Conservation (phyloP, 2,329 filamentous ascomycete genomes). For the Myriosclerotinia scirpicola region DNA sequence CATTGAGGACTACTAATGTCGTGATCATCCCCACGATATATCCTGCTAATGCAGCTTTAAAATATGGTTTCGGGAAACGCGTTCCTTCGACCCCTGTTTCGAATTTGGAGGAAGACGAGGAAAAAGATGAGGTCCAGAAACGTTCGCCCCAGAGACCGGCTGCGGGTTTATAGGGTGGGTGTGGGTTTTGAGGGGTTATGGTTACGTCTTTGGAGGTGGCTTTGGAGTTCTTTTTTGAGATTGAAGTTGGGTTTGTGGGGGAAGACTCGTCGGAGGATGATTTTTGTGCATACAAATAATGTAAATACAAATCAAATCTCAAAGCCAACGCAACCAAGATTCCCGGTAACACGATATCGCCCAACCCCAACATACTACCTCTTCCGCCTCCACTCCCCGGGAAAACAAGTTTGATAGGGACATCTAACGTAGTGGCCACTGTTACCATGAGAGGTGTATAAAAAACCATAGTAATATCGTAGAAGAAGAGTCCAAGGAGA, state of each 20-base stretch:
- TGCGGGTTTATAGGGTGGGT: conserved; percentile 52
- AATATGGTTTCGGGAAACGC: conserved; percentile 80
- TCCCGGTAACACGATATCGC: conserved; percentile 91
- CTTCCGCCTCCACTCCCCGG: conserved; percentile 54
- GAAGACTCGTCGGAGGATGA: conserved; percentile 29
- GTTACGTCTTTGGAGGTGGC: conserved; percentile 29
- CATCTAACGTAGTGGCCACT: conserved; percentile 84
- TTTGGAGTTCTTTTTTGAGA: background rate
- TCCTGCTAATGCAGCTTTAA: conserved; percentile 71
- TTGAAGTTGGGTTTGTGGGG: background rate
- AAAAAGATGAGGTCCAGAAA: conserved; percentile 64
- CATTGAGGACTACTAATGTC: conserved; percentile 74
- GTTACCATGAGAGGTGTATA: conserved; percentile 85
- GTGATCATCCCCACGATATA: conserved; percentile 76
- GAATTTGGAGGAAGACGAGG: background rate
- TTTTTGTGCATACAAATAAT: conserved; percentile 70
- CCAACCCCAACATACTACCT: conserved; percentile 80
- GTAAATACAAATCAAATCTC: conserved; percentile 85
- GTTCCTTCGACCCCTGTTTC: conserved; percentile 28
- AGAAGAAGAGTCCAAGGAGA: conserved; percentile 79
- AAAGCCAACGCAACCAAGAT: conserved; percentile 86
- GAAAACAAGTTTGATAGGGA: conserved; percentile 90
- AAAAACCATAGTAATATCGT: conserved; percentile 92
- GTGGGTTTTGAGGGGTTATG: conserved; percentile 42
- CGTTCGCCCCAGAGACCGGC: conserved; percentile 79